Evolutionary conservation across 2,329 filamentous ascomycete species (phyloP).

Genomic region (Cadophora luteo-olivacea): DNA sequence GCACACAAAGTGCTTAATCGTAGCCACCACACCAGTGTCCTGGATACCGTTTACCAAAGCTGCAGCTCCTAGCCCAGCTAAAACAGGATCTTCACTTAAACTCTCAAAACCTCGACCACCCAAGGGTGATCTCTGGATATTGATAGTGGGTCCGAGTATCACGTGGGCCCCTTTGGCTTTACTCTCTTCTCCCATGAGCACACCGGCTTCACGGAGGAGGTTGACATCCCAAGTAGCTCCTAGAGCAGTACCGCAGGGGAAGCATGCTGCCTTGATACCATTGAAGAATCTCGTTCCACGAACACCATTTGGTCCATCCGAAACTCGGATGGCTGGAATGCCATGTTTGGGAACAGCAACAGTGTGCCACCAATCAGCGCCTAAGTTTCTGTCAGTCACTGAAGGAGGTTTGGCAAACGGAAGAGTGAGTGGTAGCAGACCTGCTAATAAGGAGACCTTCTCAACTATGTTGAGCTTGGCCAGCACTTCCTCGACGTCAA

Average conservation of each 20-base stretch:
- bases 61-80: conserved; percentile 53
- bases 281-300: conserved; percentile 45
- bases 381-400: conserved; percentile 34
- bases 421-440: conserved; percentile 39
- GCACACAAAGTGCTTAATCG: conserved; percentile 55
- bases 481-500: conserved; percentile 60
- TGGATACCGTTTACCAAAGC: conserved; percentile 54
- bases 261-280: conserved; percentile 52
- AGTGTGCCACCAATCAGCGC: conserved; percentile 46
- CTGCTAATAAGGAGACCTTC: conserved; percentile 60
- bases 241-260: conserved; percentile 52
- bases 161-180: conserved; percentile 74
- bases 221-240: conserved; percentile 72
- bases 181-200: conserved; percentile 71
- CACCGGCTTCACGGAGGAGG: conserved; percentile 67
- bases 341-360: conserved; percentile 40
- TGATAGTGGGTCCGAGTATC: conserved; percentile 69
- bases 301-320: conserved; percentile 47
- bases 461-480: conserved; percentile 59
- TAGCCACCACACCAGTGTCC: conserved; percentile 50
- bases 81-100: conserved; percentile 55
- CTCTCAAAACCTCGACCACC: conserved; percentile 57
- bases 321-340: conserved; percentile 45
- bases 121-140: conserved; percentile 55
- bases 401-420: not conserved